phyloP scores from a whole-genome alignment of 768 basidiomycete species.

The Cystobasidium onofrii region DNA sequence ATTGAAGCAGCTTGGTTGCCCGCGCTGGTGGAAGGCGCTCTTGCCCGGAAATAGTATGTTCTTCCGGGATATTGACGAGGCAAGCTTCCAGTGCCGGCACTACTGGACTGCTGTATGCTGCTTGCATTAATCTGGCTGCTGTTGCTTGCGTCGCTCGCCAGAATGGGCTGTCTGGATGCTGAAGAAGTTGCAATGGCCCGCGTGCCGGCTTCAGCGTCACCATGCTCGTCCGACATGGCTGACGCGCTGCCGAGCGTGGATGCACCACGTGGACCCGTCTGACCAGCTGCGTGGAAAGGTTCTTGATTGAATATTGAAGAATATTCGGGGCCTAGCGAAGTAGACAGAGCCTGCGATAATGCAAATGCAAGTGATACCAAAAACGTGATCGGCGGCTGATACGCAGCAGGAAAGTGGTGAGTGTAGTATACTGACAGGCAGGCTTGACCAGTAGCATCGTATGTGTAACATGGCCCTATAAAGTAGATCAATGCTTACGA shows the following conservation, averaged over 20 bases:
- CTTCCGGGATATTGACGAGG: neutral
- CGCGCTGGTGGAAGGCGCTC: neutral
- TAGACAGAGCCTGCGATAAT: too few relatives aligned
- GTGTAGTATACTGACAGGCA: too few relatives aligned
- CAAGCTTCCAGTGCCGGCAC: neutral
- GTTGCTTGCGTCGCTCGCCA: neutral
- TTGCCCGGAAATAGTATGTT: neutral
- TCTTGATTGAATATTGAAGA: too few relatives aligned
- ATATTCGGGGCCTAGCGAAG: too few relatives aligned
- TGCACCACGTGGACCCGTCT: neutral
- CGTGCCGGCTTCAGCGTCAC: neutral
- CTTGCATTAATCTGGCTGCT: neutral
- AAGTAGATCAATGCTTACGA: too few relatives aligned
- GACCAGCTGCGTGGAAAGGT: too few relatives aligned
- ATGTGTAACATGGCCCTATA: too few relatives aligned
- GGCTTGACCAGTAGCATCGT: too few relatives aligned
- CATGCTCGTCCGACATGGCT: neutral
- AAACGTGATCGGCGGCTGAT: too few relatives aligned
- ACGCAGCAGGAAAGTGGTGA: too few relatives aligned
- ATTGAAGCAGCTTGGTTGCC: neutral
- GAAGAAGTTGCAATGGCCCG: neutral
- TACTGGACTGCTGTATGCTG: neutral
- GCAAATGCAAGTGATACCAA: too few relatives aligned
- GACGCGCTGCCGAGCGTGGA: neutral
- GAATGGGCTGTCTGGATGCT: neutral